Base-by-base conservation (phyloP, 495 filamentous ascomycete genomes). In the Penicillium silybi region DNA sequence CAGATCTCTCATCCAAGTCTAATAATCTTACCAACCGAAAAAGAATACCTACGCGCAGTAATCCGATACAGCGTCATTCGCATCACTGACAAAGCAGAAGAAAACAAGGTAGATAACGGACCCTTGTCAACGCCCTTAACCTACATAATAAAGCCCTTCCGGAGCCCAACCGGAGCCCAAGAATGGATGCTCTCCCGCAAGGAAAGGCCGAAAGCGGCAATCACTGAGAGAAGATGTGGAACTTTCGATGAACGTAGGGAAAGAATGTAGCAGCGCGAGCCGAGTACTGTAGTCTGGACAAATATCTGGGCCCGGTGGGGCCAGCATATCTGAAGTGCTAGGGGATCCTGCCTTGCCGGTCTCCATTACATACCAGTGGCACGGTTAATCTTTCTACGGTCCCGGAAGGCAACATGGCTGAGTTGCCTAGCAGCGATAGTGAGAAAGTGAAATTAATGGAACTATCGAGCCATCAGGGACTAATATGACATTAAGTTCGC, bases 201-300 rank as follows among this genome's bases (percentile, higher is more conserved):
- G 49, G 38, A 56, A 53, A 26, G 16, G 27, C 48, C 23, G n/a
- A 48, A 50, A 52, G 20, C 45, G 38, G 44, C 26, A 53, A 44
- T 25, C 45, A 35, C 47, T 52, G 17, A 18, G 26, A 32, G 17
- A 52, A 9, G 8, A 22, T 38, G 32, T 49, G 48, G 52, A 62
- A 56, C 38, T 23, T 55, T 58, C 55, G 41, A 55, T 34, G 55
- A 55, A 59, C 48, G 50, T n/a, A 48, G 45, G 29, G 11, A 13
- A 52, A 43, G 55, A 64, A 64, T 62, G 61, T n/a, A 53, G 44
- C 45, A 53, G 44, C 44, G 11, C 15, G 22, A 41, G 4, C 45
- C 41, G 35, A 25, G 17, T 18, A 1, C 16, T 50, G 17, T 18
- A 1, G 23, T 50, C 26, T 38, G 47, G 47, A 41, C 39, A 41